Base-by-base conservation (phyloP, 129 eudicot genomes). In the Apium graveolens region DNA sequence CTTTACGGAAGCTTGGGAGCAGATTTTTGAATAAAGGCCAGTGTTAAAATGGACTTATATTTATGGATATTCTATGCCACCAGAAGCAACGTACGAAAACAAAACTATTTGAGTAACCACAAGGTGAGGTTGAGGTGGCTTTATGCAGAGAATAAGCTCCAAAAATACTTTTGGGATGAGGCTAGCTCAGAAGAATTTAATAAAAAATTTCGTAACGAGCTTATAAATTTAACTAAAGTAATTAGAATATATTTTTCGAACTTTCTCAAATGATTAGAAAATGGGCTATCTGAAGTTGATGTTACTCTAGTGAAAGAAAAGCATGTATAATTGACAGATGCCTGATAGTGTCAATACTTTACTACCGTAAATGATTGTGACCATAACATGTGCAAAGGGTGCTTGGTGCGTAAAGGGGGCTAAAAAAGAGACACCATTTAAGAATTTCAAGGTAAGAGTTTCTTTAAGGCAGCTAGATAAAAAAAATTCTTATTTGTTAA, bases 281-380 rank as follows among this genome's bases (percentile, higher is more conserved):
- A 60, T 26, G 69, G 69, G 31, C 69, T 60, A n/a, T 60, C 69
- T n/a, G 69, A 60, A 60, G 69, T 27, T 51, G 60, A 51, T 51
- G 3, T 0, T 51, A 0, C 60, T 51, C 60, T 26, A 20, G 18
- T 20, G 1, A 3, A 51, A 18, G n/a, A 18, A 20, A 51, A 20
- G n/a, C 60, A 20, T 51, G 60, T 51, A 8, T 10, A 24, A 20
- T 6, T 1, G 60, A 51, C 26, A 18, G 9, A 51, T 1, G 53
- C n/a, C n/a, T n/a, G n/a, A n/a, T n/a, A n/a, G n/a, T n/a, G n/a
- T n/a, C n/a, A n/a, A n/a, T n/a, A n/a, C n/a, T n/a, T n/a, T n/a
- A n/a, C n/a, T n/a, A n/a, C n/a, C n/a, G n/a, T n/a, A n/a, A n/a
- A n/a, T n/a, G n/a, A n/a, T n/a, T n/a, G n/a, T n/a, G n/a, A n/a